Base-by-base conservation (phyloP, 495 filamentous ascomycete species). In the Aspergillus nanangensis region DNA sequence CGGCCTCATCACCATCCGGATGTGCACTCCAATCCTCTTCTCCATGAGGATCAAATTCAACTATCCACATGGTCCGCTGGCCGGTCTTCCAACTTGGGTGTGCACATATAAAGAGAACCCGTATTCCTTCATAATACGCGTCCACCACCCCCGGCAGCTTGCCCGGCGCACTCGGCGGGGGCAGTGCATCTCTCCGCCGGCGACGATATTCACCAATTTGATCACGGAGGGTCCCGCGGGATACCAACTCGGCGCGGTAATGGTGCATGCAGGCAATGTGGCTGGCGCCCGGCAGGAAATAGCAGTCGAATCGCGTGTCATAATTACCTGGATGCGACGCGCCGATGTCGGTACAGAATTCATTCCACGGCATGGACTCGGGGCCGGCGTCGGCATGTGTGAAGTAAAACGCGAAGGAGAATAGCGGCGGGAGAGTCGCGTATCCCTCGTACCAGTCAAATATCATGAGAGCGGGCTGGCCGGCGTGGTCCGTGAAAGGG, bases 331-430 rank as follows among this genome's bases (percentile, higher is more conserved):
- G 22, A 43, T 20, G 7, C 33, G 5, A 14, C 14, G 8, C 10
- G 15, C 21, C 3, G 37, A 39, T 31, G 1, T 20, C 1, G 44
- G 23, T n/a, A 20, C 40, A 38, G 17, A 44, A 37, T 8, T n/a
- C 19, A 18, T 17, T n/a, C 20, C 32, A 11, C 8, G 44, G 35
- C 2, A 34, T 18, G 13, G 19, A 10, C 4, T 9, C 18, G 3
- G 41, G 41, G 8, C 37, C 4, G 1, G 25, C n/a, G 1, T 44
- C 2, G 22, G 39, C 14, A n/a, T 50, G 34, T 8, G 47, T 50
- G n/a, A 50, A 50, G 24, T 44, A 41, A n/a, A 38, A 20, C 5
- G 31, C 22, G 33, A 39, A 38, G 23, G 44, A 47, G 15, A 31
- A 47, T 0, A 47, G 44, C 17, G 36, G 34, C n/a, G 36, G 44